Base-by-base conservation (phyloP, 1,284 basidiomycete genomes). In the Cryptococcus floricola region DNA sequence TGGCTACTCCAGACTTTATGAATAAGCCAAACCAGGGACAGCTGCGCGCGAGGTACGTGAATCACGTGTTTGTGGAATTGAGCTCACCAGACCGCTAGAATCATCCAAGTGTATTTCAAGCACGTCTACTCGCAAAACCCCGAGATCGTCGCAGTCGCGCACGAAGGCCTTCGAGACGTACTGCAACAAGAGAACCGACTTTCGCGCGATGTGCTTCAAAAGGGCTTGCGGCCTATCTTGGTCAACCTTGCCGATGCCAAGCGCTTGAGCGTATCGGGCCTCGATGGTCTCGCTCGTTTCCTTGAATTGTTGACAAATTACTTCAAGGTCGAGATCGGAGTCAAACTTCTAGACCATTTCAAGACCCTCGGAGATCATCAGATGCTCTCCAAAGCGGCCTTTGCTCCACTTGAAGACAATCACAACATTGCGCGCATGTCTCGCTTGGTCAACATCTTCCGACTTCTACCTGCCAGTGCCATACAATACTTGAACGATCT, bases 311-410 rank as follows among this genome's bases (percentile, higher is more conserved):
- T 99, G 54, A 97, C 94, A 48, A 98, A 96, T 74, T 99, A 99
- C 79, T 99, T 99, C 86, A 98, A 98, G 76, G 95, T 98, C 44
- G 96, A 99, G 79, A 98, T 99, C 64, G 97, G 96, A 9, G 86
- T 91, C 75, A 98, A 98, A 78, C 84, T 99, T 8, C 81, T 99
- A 16, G 94, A 98, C 68, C 96, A 99, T 76, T 96, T 95, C 79
- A 85, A 88, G 50, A 85, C 88, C 38, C 87, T 97, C 18, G 89
- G 93, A 34, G 79, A 79, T 28, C 85, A 87, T 39, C 86, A 89
- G 66, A 86, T 90, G 81, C 80, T 95, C n/a, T 83, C 84, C 57
- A 84, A 84, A 48, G 87, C 91, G 0, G 86, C 91, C 0, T 83
- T 85, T 55, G 81, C 87, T 5, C 89, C 92, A 0, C 79, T 94